These are phyloP conservation scores for Huiozyma sinensis DNA, from an alignment of 805 yeast genomes.

Conservation along the genomic window DNA sequence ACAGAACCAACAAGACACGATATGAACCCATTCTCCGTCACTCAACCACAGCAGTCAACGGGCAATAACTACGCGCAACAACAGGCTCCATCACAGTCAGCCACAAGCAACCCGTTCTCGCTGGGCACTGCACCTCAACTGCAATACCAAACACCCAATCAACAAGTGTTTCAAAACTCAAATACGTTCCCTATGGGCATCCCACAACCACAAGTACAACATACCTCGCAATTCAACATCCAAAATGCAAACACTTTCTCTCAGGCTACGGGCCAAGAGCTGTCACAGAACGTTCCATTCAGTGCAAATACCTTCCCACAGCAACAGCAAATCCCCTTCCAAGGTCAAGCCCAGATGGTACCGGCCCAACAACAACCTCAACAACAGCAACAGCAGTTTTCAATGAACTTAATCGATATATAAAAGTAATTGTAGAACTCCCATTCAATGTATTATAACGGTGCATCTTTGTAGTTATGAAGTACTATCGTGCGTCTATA, in stretches of 20 bases:
- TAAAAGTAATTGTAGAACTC: too few relatives aligned
- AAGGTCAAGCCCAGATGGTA: constrained; percentile 5
- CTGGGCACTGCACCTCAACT: not conserved
- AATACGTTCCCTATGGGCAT: too few relatives aligned
- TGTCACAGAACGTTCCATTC: not conserved
- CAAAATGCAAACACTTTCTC: too few relatives aligned
- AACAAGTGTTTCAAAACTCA: not conserved
- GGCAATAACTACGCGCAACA: not conserved
- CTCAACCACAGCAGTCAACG: too few relatives aligned
- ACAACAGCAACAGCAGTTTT: constrained; percentile 1
- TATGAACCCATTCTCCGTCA: constrained; percentile 2
- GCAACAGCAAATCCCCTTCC: not conserved
- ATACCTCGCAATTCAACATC: not conserved
- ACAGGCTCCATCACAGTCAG: not conserved
- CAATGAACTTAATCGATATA: not conserved
- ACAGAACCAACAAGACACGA: constrained; percentile 2
- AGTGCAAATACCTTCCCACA: not conserved
- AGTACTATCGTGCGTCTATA: not conserved
- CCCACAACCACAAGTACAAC: constrained; percentile 2
- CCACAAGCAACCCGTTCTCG: not conserved
- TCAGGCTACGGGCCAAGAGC: too few relatives aligned
- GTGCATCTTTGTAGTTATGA: not conserved
- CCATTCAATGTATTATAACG: not conserved
- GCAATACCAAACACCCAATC: not conserved
- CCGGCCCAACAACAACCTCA: constrained; percentile 6